Conservation (phyloP, 2,329 filamentous ascomycete species). For the Trichoderma polysporum region DNA sequence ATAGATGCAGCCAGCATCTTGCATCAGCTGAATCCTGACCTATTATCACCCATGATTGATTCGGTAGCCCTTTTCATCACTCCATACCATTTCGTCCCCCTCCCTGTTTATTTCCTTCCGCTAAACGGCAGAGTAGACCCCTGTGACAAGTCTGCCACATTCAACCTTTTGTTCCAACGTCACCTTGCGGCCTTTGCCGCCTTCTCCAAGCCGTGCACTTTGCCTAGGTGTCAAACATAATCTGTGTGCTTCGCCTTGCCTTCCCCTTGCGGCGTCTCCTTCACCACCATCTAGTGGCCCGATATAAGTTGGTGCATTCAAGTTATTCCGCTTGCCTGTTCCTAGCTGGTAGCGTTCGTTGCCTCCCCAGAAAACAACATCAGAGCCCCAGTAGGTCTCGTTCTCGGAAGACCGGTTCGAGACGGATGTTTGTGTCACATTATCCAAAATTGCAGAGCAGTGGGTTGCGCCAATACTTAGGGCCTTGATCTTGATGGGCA, state of each 20-base stretch:
- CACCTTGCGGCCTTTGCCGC: conserved; percentile 63
- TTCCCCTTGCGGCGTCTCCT: conserved; percentile 59
- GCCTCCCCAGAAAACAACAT: conserved; percentile 90
- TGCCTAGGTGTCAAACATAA: conserved; percentile 78
- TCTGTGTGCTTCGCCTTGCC: conserved; percentile 64
- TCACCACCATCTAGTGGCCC: conserved; percentile 65
- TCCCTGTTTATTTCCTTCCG: neutral
- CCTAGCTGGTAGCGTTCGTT: conserved; percentile 94
- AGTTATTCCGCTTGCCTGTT: conserved; percentile 82
- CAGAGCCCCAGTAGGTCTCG: conserved; percentile 83
- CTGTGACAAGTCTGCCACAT: conserved; percentile 79
- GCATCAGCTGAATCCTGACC: conserved; percentile 9
- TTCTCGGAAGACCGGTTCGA: conserved; percentile 54
- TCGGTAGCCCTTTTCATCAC: neutral
- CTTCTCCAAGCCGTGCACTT: conserved; percentile 62
- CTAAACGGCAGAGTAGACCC: conserved; percentile 67
- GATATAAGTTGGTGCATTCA: conserved; percentile 74
- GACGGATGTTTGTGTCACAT: conserved; percentile 67
- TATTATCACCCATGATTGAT: neutral
- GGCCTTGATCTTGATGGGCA: conserved; percentile 74
- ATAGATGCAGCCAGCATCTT: neutral
- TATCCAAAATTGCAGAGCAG: conserved; percentile 78
- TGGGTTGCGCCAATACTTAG: conserved; percentile 80
- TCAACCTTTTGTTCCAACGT: conserved; percentile 83
- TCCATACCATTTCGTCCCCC: neutral